phyloP scores from a whole-genome alignment of 129 eudicot genomes.

The Dittrichia graveolens region DNA sequence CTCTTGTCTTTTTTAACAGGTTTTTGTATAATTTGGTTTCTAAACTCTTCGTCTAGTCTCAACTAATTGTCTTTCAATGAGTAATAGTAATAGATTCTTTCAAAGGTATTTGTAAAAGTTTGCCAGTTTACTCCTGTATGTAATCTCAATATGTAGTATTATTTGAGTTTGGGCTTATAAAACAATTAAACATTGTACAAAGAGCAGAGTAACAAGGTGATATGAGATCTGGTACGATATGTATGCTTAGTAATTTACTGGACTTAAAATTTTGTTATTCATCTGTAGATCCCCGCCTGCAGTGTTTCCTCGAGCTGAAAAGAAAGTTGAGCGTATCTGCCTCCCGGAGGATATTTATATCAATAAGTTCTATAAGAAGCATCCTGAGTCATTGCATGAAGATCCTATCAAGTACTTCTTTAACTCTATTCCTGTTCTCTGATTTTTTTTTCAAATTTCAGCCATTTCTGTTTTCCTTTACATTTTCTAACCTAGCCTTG shows the following conservation, averaged over 20 bases:
- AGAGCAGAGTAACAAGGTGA: background rate
- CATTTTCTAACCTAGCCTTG: slow-evolving; percentile 2
- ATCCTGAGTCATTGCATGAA: slow-evolving; percentile 76
- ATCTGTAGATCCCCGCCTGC: slow-evolving; percentile 76
- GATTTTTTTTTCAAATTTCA: background rate
- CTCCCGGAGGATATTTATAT: slow-evolving; percentile 80
- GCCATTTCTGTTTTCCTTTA: background rate
- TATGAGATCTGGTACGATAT: background rate
- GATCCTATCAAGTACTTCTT: slow-evolving; percentile 76
- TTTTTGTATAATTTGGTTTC: background rate
- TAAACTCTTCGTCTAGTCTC: background rate
- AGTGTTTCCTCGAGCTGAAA: slow-evolving; percentile 73
- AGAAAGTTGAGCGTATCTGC: slow-evolving; percentile 54
- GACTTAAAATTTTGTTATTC: slow-evolving; percentile 9
- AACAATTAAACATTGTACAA: background rate
- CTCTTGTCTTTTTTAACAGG: background rate
- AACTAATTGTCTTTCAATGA: background rate
- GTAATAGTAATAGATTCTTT: background rate
- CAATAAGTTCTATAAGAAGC: slow-evolving; percentile 66
- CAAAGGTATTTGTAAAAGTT: no score
- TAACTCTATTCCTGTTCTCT: slow-evolving; percentile 18
- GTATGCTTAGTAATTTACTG: background rate
- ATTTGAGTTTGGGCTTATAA: background rate
- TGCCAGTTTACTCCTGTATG: no score
- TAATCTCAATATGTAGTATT: no score